phyloP scores from a whole-genome alignment of 768 basidiomycete species.

The Suillus subluteus region DNA sequence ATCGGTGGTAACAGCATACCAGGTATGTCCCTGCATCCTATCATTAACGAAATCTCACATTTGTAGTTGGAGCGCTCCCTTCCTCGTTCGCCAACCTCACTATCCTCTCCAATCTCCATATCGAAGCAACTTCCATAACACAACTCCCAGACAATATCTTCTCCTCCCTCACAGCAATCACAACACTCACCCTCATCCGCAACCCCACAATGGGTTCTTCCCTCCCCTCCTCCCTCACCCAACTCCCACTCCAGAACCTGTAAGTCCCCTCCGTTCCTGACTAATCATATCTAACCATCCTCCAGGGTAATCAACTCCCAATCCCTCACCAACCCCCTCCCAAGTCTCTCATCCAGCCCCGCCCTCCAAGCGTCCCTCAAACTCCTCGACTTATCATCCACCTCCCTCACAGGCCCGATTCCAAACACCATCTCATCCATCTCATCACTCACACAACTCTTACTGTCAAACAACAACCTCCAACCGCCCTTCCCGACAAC shows the following conservation, averaged over 20 bases:
- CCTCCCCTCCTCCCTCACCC: constrained; percentile 40
- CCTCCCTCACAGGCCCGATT: constrained; percentile 42
- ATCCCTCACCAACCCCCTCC: constrained; percentile 35
- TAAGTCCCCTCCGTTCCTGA: constrained; percentile 25
- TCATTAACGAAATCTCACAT: not conserved
- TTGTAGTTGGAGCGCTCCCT: constrained; percentile 45
- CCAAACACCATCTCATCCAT: constrained; percentile 39
- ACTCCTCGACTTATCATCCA: constrained; percentile 44
- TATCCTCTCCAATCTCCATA: constrained; percentile 41
- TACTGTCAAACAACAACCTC: constrained; percentile 44
- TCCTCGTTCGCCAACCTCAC: constrained; percentile 41
- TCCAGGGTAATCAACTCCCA: constrained; percentile 43
- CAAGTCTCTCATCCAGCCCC: constrained; percentile 34
- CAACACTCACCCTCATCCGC: constrained; percentile 41
- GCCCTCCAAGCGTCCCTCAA: constrained; percentile 37
- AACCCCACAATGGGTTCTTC: constrained; percentile 43
- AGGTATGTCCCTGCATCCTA: constrained; percentile 32
- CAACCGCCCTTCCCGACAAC: constrained; percentile 35
- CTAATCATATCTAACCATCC: constrained; percentile 9
- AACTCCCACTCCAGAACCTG: constrained; percentile 42
- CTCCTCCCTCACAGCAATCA: constrained; percentile 36
- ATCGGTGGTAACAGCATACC: constrained; percentile 46
- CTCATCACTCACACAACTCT: constrained; percentile 38
- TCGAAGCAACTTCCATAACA: constrained; percentile 45
- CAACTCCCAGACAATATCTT: constrained; percentile 39